Conservation (phyloP, 768 basidiomycete species). For the Trichaptum fuscoviolaceum region DNA sequence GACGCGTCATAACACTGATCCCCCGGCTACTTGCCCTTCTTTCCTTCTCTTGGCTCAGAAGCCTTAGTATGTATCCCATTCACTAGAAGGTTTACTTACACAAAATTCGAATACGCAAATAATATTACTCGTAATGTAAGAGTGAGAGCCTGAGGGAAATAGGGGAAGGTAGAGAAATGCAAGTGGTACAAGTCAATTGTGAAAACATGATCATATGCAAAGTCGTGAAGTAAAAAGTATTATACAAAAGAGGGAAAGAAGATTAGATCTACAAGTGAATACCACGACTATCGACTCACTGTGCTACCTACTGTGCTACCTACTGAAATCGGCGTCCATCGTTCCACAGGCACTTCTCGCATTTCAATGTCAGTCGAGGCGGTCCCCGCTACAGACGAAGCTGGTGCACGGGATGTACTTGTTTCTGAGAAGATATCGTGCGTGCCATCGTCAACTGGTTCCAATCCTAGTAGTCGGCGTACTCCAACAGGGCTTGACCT, state of each 20-base stretch:
- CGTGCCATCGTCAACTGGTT: conserved; percentile 17
- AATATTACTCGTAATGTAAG: too few relatives aligned
- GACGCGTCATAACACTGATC: neutral
- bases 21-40: neutral
- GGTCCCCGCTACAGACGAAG: neutral
- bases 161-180: too few relatives aligned
- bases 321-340: neutral
- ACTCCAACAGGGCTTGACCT: neutral
- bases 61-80: too few relatives aligned
- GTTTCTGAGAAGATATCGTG: conserved; percentile 15
- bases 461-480: conserved; percentile 1
- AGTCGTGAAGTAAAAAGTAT: neutral
- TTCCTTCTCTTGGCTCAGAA: too few relatives aligned
- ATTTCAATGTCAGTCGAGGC: conserved; percentile 14
- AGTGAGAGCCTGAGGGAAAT: too few relatives aligned
- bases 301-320: neutral
- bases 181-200: too few relatives aligned
- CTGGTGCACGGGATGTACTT: conserved; percentile 3
- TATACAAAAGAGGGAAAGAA: neutral
- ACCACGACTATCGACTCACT: neutral
- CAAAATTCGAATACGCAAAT: too few relatives aligned
- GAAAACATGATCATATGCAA: neutral
- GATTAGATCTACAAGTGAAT: neutral
- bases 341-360: conserved; percentile 13
- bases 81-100: too few relatives aligned